These are phyloP conservation scores for Corchorus capsularis DNA, from an alignment of 345 rosid genomes.

Conservation along the genomic window DNA sequence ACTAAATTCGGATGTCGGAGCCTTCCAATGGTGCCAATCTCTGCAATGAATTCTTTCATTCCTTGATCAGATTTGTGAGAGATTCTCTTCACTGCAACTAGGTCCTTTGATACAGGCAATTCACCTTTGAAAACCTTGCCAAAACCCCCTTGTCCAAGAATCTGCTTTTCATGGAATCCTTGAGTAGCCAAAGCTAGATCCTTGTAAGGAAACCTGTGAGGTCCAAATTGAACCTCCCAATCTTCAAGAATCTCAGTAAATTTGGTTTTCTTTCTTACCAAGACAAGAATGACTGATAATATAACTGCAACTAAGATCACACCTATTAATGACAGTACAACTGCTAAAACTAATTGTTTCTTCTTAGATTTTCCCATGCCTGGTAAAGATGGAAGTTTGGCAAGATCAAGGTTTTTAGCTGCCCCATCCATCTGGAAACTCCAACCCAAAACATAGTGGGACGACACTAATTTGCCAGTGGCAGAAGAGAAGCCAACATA, in stretches of 20 bases:
- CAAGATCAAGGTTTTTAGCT: slow-evolving; percentile 42
- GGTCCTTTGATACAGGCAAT: slow-evolving; percentile 37
- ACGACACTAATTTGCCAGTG: slow-evolving; percentile 51
- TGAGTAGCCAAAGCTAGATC: slow-evolving; percentile 53
- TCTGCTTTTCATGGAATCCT: slow-evolving; percentile 56
- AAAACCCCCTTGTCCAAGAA: slow-evolving; percentile 71
- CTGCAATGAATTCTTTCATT: slow-evolving; percentile 53
- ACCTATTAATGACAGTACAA: slow-evolving; percentile 8
- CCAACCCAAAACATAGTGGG: slow-evolving; percentile 75
- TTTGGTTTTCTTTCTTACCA: slow-evolving; percentile 12
- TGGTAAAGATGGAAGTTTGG: slow-evolving; percentile 37
- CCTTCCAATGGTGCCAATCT: slow-evolving; percentile 42
- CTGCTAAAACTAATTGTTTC: too few species aligned
- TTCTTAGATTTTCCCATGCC: slow-evolving; percentile 16
- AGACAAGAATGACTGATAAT: slow-evolving; percentile 24
- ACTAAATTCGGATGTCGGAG: slow-evolving; percentile 31
- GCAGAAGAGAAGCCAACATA: slow-evolving; percentile 76
- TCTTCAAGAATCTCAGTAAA: slow-evolving; percentile 43
- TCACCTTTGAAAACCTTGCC: slow-evolving; percentile 56
- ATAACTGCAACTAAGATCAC: slow-evolving; percentile 34
- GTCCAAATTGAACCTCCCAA: slow-evolving; percentile 62
- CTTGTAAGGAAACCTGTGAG: slow-evolving; percentile 54
- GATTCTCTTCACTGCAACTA: slow-evolving; percentile 56
- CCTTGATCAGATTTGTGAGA: slow-evolving; percentile 60
- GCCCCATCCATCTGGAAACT: slow-evolving; percentile 51